A percentile compares a stretch with the other conserved stretches of the same genome.
phyloP scores from a whole-genome alignment of 2,329 filamentous ascomycete species.

The Fusarium sp. region DNA sequence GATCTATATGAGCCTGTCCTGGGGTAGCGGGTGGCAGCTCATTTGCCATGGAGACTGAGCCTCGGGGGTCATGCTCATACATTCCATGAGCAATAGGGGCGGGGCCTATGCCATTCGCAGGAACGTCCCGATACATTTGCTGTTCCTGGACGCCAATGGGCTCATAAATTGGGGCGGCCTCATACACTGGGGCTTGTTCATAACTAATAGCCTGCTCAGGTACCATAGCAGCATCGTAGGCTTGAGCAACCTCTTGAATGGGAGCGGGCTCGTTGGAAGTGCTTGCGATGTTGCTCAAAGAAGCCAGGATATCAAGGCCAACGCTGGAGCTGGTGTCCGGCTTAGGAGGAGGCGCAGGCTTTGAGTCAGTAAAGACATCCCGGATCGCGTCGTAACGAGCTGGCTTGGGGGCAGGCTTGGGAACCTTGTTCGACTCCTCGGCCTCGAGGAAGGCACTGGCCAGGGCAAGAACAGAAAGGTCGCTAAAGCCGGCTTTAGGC shows the following conservation, averaged over 20 bases:
- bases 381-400: conserved; percentile 55
- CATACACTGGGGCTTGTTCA: conserved; percentile 22
- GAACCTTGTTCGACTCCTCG: conserved; percentile 45
- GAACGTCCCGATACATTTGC: conserved; percentile 19
- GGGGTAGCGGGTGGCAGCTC: conserved; percentile 43
- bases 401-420: conserved; percentile 48
- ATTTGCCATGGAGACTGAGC: conserved; percentile 40
- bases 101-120: conserved; percentile 15
- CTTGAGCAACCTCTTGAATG: conserved; percentile 4
- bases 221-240: conserved; percentile 4
- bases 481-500: conserved; percentile 46
- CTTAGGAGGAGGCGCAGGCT: conserved; percentile 48
- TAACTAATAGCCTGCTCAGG: conserved; percentile 19
- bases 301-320: conserved; percentile 52
- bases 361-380: conserved; percentile 58
- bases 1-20: conserved; percentile 42
- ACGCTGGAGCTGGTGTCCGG: conserved; percentile 42
- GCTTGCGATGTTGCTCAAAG: conserved; percentile 52
- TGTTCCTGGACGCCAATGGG: conserved; percentile 22
- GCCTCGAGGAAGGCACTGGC: conserved; percentile 51
- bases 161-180: conserved; percentile 23
- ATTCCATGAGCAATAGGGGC: conserved; percentile 19
- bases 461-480: conserved; percentile 50
- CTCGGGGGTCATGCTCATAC: conserved; percentile 41
- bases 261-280: conserved; percentile 41